Conservation (phyloP, 805 yeast species). For the Candida ipomoeae region DNA sequence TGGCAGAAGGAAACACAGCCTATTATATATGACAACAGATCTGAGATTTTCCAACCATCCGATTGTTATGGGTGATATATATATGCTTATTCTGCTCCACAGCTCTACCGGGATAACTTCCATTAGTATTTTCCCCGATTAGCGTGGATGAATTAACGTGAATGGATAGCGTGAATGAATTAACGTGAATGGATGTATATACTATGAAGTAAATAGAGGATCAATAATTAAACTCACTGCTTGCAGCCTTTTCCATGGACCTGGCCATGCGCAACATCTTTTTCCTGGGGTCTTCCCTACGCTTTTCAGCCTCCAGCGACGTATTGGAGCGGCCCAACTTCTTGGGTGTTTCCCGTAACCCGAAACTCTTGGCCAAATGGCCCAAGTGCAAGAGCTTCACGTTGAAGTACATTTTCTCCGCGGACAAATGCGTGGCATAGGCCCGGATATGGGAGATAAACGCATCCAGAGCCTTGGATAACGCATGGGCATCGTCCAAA, state of each 20-base stretch:
- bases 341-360: conserved; percentile 91
- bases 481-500: conserved; percentile 58
- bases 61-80: too few relatives aligned
- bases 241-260: conserved; percentile 57
- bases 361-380: conserved; percentile 93
- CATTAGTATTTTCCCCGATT: too few relatives aligned
- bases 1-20: too few relatives aligned
- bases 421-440: conserved; percentile 85
- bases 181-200: too few relatives aligned
- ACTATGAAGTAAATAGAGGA: too few relatives aligned
- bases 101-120: too few relatives aligned
- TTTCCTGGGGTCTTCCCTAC: conserved; percentile 64
- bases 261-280: conserved; percentile 75
- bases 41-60: too few relatives aligned
- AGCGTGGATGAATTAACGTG: too few relatives aligned
- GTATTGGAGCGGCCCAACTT: conserved; percentile 51
- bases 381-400: conserved; percentile 85
- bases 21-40: too few relatives aligned
- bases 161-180: too few relatives aligned
- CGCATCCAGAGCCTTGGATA: conserved; percentile 69
- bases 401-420: conserved; percentile 78
- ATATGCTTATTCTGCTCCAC: too few relatives aligned
- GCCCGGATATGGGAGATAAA: conserved; percentile 90
- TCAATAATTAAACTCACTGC: conserved; percentile 69
- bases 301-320: conserved; percentile 27